Percentiles rank a stretch among this genome's conserved stretches.
Evolutionary conservation across 768 basidiomycete genomes (phyloP).

Genomic region (Termitomyces sp.): DNA sequence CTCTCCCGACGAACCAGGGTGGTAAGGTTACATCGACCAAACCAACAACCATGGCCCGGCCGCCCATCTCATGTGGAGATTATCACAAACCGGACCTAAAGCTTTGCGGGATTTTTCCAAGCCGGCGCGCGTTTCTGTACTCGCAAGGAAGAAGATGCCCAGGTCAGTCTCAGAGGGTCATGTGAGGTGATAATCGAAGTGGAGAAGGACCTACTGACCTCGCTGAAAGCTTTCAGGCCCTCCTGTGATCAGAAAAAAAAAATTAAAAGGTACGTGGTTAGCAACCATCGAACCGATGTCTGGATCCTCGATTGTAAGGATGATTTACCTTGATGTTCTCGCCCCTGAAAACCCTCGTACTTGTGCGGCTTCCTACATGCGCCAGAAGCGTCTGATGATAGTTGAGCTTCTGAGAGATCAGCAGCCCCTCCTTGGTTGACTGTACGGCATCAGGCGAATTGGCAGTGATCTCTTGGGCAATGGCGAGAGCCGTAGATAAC

Average conservation of each 20-base stretch:
- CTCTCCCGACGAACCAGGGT: too few relatives aligned
- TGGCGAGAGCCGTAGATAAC: slow-evolving; percentile 54
- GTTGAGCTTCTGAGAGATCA: slow-evolving; percentile 50
- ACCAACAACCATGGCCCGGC: neutral
- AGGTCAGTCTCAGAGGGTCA: neutral
- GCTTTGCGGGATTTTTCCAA: slow-evolving; percentile 57
- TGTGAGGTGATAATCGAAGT: neutral
- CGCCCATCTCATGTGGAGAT: neutral
- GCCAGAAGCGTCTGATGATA: slow-evolving; percentile 46
- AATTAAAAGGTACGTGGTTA: slow-evolving; percentile 9
- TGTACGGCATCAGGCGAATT: slow-evolving; percentile 83
- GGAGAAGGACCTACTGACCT: slow-evolving; percentile 37
- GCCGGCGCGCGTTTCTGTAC: slow-evolving; percentile 38
- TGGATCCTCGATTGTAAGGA: neutral
- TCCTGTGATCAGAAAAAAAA: slow-evolving; percentile 38
- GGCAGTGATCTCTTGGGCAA: slow-evolving; percentile 53
- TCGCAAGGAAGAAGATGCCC: neutral
- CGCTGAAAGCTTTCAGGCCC: slow-evolving; percentile 64
- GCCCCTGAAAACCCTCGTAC: slow-evolving; percentile 52
- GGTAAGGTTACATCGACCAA: neutral
- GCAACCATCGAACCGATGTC: neutral
- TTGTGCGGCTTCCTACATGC: slow-evolving; percentile 43
- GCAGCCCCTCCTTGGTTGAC: slow-evolving; percentile 66
- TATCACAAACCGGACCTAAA: slow-evolving; percentile 25
- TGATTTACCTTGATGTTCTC: slow-evolving; percentile 63